Evolutionary conservation across 2,329 filamentous ascomycete species (phyloP), one percentile per base, ranked within the genome.

Genomic region (Triangularia setosa): DNA sequence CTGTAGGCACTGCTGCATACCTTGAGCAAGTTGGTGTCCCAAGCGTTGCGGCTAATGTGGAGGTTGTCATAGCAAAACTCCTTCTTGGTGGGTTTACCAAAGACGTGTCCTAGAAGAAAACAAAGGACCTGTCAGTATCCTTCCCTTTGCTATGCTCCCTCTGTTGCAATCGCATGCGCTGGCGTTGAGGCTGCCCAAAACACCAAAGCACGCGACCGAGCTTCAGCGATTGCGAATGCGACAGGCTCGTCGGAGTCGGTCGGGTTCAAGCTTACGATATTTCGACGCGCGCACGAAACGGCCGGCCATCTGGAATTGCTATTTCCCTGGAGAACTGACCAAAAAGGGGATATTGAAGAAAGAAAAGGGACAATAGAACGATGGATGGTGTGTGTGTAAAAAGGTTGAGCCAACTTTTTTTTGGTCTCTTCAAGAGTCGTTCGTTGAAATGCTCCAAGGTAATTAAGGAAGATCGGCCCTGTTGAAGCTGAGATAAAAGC

Each of bases 41-140:
- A 99, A 63, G 95, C 95, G 88, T 99, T 99, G 79, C 90, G 92
- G 75, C 93, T 97, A 79, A 99, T 92, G 77, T 92, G 92, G 72
- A 99, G 83, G 79, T 98, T 98, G 79, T 99, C 95, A 81, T 98
- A 99, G 84, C 93, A 97, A 85, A 92, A 91, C 78, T 99, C 95
- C 86, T 97, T 97, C 80, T 92, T 90, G 70, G 93, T 96, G 68
- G 92, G 82, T 81, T 96, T 95, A 77, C 95, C 95, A 83, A 97
- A 99, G 81, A 99, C 91, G 85, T 99, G 95, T 84, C 94, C 94
- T 97, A 78, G 65, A n/a, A 35, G 18, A 48, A 40, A 52, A 18
- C 57, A 67, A 65, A 62, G 69, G 64, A 70, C 71, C 69, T 72
- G 69, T 68, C 60, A 65, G 68, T 65, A 75, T 23, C 11, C 27